Conservation (phyloP, 1,139 yeast genomes). For the Petasospora rhodanensis region DNA sequence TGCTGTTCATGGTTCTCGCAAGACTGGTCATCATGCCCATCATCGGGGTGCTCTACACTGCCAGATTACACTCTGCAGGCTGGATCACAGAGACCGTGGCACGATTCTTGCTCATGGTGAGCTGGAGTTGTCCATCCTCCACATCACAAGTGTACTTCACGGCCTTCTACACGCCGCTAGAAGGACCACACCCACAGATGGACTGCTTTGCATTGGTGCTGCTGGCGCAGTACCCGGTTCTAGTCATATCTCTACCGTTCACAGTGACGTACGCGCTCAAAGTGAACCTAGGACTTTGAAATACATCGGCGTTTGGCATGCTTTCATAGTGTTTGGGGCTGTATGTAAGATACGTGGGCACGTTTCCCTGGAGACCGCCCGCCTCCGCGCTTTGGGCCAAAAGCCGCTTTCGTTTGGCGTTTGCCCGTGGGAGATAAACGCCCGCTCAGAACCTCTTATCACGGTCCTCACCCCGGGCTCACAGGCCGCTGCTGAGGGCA, state of each 20-base stretch:
- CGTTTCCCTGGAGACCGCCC: too few species aligned
- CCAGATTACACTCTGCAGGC: constrained; percentile 41
- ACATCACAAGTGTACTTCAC: constrained; percentile 70
- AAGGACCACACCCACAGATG: constrained; percentile 61
- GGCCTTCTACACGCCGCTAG: constrained; percentile 65
- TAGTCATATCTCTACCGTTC: constrained; percentile 60
- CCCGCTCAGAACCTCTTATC: too few species aligned
- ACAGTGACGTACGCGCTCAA: constrained; percentile 55
- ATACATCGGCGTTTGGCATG: too few species aligned
- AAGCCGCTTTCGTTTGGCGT: too few species aligned
- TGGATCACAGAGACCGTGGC: constrained; percentile 46
- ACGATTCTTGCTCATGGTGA: constrained; percentile 62
- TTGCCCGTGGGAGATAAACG: too few species aligned
- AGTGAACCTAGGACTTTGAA: constrained; percentile 10
- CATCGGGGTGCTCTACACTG: constrained; percentile 55
- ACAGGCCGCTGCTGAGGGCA: too few species aligned
- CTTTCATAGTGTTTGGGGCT: too few species aligned
- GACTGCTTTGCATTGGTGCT: constrained; percentile 65
- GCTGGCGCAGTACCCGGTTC: constrained; percentile 55
- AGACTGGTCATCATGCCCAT: constrained; percentile 37
- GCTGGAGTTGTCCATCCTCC: constrained; percentile 68
- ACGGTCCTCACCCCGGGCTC: too few species aligned
- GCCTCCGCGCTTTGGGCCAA: too few species aligned
- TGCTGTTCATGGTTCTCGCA: constrained; percentile 36
- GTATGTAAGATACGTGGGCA: too few species aligned